These are phyloP conservation scores for Nigrospora sphaerica DNA, from an alignment of 2,329 filamentous ascomycete genomes.

Conservation along the genomic window DNA sequence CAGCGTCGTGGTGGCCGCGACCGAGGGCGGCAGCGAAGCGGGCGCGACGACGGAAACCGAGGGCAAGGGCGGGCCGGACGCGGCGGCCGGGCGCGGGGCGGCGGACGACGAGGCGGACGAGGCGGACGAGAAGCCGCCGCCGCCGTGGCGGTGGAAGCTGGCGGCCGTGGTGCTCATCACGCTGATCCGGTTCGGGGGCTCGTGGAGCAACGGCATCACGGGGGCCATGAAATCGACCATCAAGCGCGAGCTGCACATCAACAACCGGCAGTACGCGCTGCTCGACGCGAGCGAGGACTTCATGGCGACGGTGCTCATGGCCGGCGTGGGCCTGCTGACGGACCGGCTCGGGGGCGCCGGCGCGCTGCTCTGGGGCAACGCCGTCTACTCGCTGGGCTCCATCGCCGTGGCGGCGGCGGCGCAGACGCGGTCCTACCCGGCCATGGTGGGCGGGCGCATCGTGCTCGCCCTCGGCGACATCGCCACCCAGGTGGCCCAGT, in stretches of 20 bases:
- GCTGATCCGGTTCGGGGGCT: conserved; percentile 50
- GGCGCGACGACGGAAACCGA: no score
- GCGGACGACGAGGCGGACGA: no score
- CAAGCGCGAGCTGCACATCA: conserved; percentile 53
- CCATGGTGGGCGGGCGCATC: conserved; percentile 53
- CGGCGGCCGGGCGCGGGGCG: no score
- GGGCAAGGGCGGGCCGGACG: no score
- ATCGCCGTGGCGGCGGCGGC: conserved; percentile 53
- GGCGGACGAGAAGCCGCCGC: conserved; percentile 1
- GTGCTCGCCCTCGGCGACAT: conserved; percentile 54
- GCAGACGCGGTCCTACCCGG: conserved; percentile 46
- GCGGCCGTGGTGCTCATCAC: conserved; percentile 42
- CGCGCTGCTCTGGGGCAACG: conserved; percentile 54
- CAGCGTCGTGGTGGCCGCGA: no score
- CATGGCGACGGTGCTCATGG: conserved; percentile 50
- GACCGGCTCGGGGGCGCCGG: conserved; percentile 52
- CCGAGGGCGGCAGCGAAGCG: no score
- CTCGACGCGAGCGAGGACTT: conserved; percentile 56
- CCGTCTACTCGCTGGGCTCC: conserved; percentile 49
- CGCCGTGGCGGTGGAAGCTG: conserved; percentile 19
- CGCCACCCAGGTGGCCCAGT: conserved; percentile 56
- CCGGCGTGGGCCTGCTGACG: conserved; percentile 47
- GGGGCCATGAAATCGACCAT: conserved; percentile 54
- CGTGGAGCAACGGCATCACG: conserved; percentile 54
- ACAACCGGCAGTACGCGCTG: conserved; percentile 52